Percentiles rank a stretch among this genome's conserved stretches.
These are phyloP conservation scores for Tuber aestivum DNA, from an alignment of 495 filamentous ascomycete species.

Conservation along the genomic window DNA sequence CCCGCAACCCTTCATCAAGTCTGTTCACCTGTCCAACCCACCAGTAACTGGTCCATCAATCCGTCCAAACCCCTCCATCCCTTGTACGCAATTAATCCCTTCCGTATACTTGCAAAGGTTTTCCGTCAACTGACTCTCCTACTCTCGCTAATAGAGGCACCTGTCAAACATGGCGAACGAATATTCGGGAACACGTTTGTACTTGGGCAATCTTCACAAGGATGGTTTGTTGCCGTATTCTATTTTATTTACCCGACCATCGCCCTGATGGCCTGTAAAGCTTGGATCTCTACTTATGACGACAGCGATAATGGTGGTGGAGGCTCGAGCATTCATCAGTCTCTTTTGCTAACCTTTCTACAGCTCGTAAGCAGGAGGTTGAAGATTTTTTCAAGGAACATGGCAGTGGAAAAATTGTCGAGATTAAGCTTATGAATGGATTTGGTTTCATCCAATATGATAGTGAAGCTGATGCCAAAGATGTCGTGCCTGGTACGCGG, in stretches of 20 bases:
- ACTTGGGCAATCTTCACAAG: conserved; percentile 95
- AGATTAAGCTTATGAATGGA: conserved; percentile 99
- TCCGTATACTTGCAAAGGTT: conserved; percentile 13
- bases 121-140: conserved; percentile 25
- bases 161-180: conserved; percentile 45
- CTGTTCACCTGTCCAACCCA: conserved; percentile 22
- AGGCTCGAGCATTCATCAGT: conserved; percentile 30
- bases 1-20: conserved; percentile 6
- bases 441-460: conserved; percentile 99
- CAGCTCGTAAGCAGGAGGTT: conserved; percentile 93
- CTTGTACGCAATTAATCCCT: conserved; percentile 20
- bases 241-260: conserved; percentile 37
- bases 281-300: conserved; percentile 28
- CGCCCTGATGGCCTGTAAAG: conserved; percentile 20
- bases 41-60: conserved; percentile 9
- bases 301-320: conserved; percentile 18
- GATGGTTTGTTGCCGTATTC: conserved; percentile 66
- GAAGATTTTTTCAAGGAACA: conserved; percentile 92
- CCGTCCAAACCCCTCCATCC: conserved; percentile 11
- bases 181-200: conserved; percentile 87
- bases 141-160: conserved; percentile 8
- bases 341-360: conserved; percentile 34
- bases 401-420: conserved; percentile 92
- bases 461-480: conserved; percentile 91
- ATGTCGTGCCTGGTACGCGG: conserved; percentile 86